Evolutionary conservation across 306 rosid species (phyloP).

Genomic region (Chamaecrista fasciculata): DNA sequence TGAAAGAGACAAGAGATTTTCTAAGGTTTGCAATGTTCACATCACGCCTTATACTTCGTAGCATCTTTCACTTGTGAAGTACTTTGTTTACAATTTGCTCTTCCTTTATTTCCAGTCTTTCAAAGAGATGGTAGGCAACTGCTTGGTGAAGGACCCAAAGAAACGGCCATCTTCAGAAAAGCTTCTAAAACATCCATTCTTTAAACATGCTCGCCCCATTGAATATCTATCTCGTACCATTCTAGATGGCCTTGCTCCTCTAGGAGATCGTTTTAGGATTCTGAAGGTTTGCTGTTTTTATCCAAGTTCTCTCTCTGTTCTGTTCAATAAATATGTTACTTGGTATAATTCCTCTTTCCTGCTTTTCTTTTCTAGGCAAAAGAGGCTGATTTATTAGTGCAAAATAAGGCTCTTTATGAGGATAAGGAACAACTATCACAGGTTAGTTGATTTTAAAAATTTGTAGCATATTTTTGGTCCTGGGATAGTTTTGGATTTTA

Average conservation of each 20-base stretch:
- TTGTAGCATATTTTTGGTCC: conserved; percentile 15
- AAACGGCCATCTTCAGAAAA: conserved; percentile 93
- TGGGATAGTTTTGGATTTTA: conserved; percentile 2
- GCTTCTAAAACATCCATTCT: conserved; percentile 86
- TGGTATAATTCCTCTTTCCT: conserved; percentile 26
- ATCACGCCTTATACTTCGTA: conserved; percentile 30
- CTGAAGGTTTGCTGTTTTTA: conserved; percentile 66
- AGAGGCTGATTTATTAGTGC: conserved; percentile 88
- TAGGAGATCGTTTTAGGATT: conserved; percentile 83
- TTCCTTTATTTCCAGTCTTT: conserved; percentile 63
- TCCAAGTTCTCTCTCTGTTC: conserved; percentile 16
- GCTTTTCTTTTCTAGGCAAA: conserved; percentile 53
- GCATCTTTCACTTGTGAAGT: conserved; percentile 21
- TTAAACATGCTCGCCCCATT: conserved; percentile 65
- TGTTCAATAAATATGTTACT: conserved; percentile 12
- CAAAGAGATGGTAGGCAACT: conserved; percentile 85
- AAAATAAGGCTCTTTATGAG: conserved; percentile 80
- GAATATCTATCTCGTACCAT: conserved; percentile 69
- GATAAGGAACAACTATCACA: conserved; percentile 88
- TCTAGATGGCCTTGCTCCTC: conserved; percentile 76
- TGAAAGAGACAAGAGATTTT: conserved; percentile 92
- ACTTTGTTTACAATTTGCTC: conserved; percentile 25
- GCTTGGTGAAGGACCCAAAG: conserved; percentile 98
- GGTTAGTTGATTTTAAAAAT: conserved; percentile 41
- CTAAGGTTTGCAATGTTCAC: conserved; percentile 70